A percentile compares a stretch with the other conserved stretches of the same genome.
Evolutionary conservation across 495 filamentous ascomycete genomes (phyloP).

Genomic region (Lasiosphaeria miniovina): DNA sequence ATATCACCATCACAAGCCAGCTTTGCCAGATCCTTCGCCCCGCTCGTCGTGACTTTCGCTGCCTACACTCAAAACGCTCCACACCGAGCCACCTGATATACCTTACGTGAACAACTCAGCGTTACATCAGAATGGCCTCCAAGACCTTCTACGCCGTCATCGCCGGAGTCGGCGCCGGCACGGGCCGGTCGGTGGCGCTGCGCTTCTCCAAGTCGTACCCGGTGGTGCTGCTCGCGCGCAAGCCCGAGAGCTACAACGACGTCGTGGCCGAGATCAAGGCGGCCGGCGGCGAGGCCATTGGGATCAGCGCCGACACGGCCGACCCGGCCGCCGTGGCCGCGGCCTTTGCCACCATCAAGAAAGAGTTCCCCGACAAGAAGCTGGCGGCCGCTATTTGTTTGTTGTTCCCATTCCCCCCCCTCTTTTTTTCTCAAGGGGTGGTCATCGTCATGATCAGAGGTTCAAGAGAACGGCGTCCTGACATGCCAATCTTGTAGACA

Average conservation of each 20-base stretch:
- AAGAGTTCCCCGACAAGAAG: constrained; percentile 50
- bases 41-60: too few relatives aligned
- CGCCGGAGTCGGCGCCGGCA: constrained; percentile 73
- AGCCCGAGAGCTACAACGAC: constrained; percentile 59
- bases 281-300: constrained; percentile 68
- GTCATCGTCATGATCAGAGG: not conserved
- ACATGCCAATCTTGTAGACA: constrained; percentile 31
- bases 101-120: not conserved
- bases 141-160: constrained; percentile 62
- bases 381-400: constrained; percentile 74
- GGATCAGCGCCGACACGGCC: constrained; percentile 70
- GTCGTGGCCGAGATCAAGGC: constrained; percentile 73
- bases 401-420: not conserved
- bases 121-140: constrained; percentile 31
- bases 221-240: constrained; percentile 72
- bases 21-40: too few relatives aligned
- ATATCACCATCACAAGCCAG: too few relatives aligned
- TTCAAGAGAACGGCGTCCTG: not conserved
- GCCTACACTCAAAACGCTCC: too few relatives aligned
- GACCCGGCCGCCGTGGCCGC: constrained; percentile 57
- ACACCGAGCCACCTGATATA: too few relatives aligned
- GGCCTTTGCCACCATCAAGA: constrained; percentile 66
- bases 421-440: not conserved
- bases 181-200: constrained; percentile 57
- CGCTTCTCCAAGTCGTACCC: constrained; percentile 71